A percentile compares a stretch with the other conserved stretches of the same genome.
phyloP scores from a whole-genome alignment of 2,329 filamentous ascomycete genomes.

The Pestalotiopsis sp. region DNA sequence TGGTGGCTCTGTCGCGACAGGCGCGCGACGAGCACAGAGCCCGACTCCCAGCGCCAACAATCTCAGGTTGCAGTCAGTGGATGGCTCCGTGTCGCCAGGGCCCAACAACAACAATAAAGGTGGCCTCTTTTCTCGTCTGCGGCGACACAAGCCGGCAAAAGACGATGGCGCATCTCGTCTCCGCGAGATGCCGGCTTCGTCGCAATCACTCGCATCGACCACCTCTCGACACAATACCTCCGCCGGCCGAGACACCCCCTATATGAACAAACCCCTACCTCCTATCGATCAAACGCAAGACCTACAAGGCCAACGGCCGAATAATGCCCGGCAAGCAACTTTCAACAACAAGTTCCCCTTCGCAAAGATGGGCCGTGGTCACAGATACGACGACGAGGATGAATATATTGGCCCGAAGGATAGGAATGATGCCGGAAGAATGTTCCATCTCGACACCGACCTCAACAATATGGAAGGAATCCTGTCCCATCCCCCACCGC shows the following conservation, averaged over 20 bases:
- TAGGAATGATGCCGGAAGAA: conserved; percentile 58
- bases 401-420: conserved; percentile 65
- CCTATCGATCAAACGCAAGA: conserved; percentile 24
- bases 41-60: conserved; percentile 79
- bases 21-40: conserved; percentile 69
- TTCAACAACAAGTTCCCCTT: conserved; percentile 69
- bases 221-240: conserved; percentile 50
- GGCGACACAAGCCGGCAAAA: conserved; percentile 59
- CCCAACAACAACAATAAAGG: conserved; percentile 45
- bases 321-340: conserved; percentile 46
- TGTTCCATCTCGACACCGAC: conserved; percentile 85
- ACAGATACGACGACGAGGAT: conserved; percentile 56
- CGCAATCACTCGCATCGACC: conserved; percentile 55
- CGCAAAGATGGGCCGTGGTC: conserved; percentile 55
- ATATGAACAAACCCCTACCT: conserved; percentile 37
- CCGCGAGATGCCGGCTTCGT: conserved; percentile 54
- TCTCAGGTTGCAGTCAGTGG: conserved; percentile 51
- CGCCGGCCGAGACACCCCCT: conserved; percentile 41
- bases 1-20: conserved; percentile 42
- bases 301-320: conserved; percentile 21
- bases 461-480: conserved; percentile 92
- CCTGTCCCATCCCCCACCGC: conserved; percentile 68
- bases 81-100: conserved; percentile 63
- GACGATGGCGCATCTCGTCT: conserved; percentile 46
- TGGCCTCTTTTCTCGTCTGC: conserved; percentile 52